Percentiles rank a stretch among this genome's conserved stretches.
Conservation (phyloP, 169 alveolate genomes). For the Theileria annulata region DNA sequence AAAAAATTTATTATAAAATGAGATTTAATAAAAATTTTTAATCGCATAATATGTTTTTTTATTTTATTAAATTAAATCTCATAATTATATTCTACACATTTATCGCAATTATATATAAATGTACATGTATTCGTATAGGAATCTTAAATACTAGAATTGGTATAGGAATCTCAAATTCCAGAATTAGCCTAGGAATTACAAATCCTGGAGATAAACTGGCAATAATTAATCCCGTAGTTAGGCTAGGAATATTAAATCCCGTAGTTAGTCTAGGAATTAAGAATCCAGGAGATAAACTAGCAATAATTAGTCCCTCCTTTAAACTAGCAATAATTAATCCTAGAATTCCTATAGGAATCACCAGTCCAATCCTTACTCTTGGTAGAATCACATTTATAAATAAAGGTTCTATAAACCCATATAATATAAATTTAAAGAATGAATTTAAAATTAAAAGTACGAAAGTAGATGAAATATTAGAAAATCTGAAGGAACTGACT, state of each 20-base stretch:
- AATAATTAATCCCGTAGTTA: background rate
- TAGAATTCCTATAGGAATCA: too few relatives aligned
- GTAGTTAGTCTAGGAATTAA: background rate
- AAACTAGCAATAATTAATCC: too few relatives aligned
- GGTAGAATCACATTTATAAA: background rate
- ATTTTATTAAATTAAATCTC: background rate
- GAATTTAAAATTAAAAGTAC: slow-evolving; percentile 22
- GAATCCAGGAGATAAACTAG: too few relatives aligned
- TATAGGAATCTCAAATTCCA: background rate
- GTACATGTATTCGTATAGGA: background rate
- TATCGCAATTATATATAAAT: background rate
- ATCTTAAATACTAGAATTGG: too few relatives aligned
- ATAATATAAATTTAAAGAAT: background rate
- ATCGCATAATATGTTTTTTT: background rate
- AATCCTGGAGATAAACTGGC: too few relatives aligned
- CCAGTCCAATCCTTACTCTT: too few relatives aligned
- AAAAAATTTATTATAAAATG: background rate
- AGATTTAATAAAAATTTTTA: background rate
- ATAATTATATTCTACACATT: background rate
- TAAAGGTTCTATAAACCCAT: background rate
- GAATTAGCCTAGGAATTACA: background rate
- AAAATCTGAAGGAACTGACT: slow-evolving; percentile 68
- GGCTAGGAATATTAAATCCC: background rate
- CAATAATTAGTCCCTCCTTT: background rate
- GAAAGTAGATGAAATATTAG: slow-evolving; percentile 71